These are phyloP conservation scores for Hypsizygus marmoreus DNA, from an alignment of 768 basidiomycete species.

Conservation along the genomic window DNA sequence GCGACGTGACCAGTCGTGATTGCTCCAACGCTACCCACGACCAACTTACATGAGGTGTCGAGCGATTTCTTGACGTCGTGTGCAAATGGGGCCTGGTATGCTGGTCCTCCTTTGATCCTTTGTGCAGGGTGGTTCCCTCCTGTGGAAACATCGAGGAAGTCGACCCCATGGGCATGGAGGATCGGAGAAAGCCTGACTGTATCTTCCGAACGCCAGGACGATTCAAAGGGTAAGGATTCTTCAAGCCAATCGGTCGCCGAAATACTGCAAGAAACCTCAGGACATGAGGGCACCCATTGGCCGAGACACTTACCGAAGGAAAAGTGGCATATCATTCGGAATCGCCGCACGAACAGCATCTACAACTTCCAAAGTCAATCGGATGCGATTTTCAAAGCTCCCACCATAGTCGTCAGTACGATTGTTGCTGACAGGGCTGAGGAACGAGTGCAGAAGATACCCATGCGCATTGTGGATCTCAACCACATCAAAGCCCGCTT, in stretches of 20 bases:
- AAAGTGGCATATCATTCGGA: conserved; percentile 67
- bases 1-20: conserved; percentile 59
- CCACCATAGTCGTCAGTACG: conserved; percentile 76
- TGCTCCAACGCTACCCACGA: conserved; percentile 53
- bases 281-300: not conserved
- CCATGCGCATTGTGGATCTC: conserved; percentile 72
- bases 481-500: conserved; percentile 60
- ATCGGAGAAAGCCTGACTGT: conserved; percentile 60
- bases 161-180: conserved; percentile 66
- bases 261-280: conserved; percentile 36
- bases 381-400: conserved; percentile 66
- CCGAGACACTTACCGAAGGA: conserved; percentile 52
- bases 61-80: conserved; percentile 49
- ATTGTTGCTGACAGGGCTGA: conserved; percentile 61
- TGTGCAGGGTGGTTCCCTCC: conserved; percentile 59
- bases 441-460: conserved; percentile 57
- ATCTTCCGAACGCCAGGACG: conserved; percentile 71
- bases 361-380: conserved; percentile 63
- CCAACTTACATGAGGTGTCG: conserved; percentile 36
- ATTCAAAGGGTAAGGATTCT: conserved; percentile 54
- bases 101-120: conserved; percentile 34
- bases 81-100: conserved; percentile 59
- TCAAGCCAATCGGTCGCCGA: conserved; percentile 79
- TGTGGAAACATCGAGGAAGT: conserved; percentile 72
- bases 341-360: conserved; percentile 64